A percentile compares a stretch with the other conserved stretches of the same genome.
phyloP scores from a whole-genome alignment of 2,329 filamentous ascomycete species.

The Aspergillus ochraceus region DNA sequence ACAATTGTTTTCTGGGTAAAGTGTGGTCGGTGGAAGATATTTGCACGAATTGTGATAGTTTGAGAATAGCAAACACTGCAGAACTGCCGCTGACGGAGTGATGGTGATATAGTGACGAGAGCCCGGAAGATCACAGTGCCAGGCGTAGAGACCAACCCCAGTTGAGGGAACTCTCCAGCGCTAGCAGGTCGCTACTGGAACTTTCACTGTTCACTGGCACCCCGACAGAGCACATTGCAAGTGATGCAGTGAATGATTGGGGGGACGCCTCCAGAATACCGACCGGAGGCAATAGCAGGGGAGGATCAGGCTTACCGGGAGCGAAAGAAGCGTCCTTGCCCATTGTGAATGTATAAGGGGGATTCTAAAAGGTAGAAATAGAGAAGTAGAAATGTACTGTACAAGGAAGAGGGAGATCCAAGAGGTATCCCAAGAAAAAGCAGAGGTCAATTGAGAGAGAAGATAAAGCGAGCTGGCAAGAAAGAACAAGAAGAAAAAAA shows the following conservation, averaged over 20 bases:
- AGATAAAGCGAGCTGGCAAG: constrained; percentile 14
- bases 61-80: not conserved
- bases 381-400: constrained; percentile 20
- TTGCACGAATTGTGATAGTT: not conserved
- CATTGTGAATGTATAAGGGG: constrained; percentile 34
- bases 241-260: constrained; percentile 5
- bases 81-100: not conserved
- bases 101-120: not conserved
- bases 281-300: constrained; percentile 3
- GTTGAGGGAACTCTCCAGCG: not conserved
- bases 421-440: constrained; percentile 16
- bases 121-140: not conserved
- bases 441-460: constrained; percentile 18
- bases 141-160: not conserved
- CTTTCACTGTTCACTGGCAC: not conserved
- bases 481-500: constrained; percentile 26
- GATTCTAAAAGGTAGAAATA: constrained; percentile 28
- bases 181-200: not conserved
- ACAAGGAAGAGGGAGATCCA: constrained; percentile 28
- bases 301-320: constrained; percentile 42
- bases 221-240: not conserved
- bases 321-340: constrained; percentile 48
- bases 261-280: not conserved
- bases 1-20: not conserved
- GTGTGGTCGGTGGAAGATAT: not conserved